A percentile compares a stretch with the other conserved stretches of the same genome.
phyloP scores from a whole-genome alignment of 495 filamentous ascomycete species.

The Acidiella bohemica region DNA sequence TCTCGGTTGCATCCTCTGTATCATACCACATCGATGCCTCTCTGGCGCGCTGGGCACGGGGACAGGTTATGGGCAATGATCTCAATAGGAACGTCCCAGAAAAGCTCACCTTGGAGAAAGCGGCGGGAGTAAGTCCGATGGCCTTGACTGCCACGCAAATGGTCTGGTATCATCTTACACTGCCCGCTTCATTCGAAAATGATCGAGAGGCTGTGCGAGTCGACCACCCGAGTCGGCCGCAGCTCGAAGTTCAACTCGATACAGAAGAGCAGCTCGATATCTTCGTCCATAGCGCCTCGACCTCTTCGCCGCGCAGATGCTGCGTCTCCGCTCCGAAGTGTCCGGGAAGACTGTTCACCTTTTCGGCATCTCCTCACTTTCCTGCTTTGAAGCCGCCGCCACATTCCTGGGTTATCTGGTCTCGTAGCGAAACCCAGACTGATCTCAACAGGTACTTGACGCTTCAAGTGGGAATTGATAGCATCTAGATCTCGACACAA shows the following conservation, averaged over 20 bases:
- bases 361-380: conserved; percentile 26
- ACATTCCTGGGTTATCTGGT: conserved; percentile 38
- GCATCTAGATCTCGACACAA: conserved; percentile 30
- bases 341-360: conserved; percentile 9
- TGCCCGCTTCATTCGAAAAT: conserved; percentile 24
- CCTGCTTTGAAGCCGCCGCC: conserved; percentile 19
- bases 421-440: conserved; percentile 43
- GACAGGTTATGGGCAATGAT: too few species aligned
- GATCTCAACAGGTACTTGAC: conserved; percentile 37
- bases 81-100: conserved; percentile 30
- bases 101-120: conserved; percentile 21
- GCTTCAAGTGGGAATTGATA: conserved; percentile 18
- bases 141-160: conserved; percentile 26
- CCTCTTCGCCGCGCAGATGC: conserved; percentile 33
- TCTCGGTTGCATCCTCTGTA: too few species aligned
- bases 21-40: too few species aligned
- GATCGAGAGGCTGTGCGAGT: background rate
- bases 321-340: conserved; percentile 14
- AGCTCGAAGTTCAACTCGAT: background rate
- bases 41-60: too few species aligned
- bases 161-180: conserved; percentile 26
- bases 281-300: conserved; percentile 33
- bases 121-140: conserved; percentile 26
- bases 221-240: conserved; percentile 1
- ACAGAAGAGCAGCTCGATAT: conserved; percentile 6